Evolutionary conservation across 306 rosid species (phyloP).

Genomic region (Geum urbanum): DNA sequence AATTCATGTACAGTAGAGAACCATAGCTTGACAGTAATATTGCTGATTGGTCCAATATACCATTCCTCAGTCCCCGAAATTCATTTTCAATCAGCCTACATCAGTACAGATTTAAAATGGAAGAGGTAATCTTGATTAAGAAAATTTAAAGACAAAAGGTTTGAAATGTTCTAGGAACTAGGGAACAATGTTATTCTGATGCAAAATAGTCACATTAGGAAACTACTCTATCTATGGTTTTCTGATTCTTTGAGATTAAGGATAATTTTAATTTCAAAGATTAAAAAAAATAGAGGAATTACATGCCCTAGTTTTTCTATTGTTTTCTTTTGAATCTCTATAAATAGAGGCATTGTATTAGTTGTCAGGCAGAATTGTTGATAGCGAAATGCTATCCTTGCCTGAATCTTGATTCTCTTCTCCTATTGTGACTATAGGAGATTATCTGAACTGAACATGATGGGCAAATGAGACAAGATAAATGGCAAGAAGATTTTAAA

Average conservation of each 20-base stretch:
- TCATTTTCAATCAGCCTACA: constrained; percentile 89
- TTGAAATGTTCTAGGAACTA: not conserved
- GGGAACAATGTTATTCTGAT: not conserved
- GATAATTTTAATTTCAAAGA: too few species aligned
- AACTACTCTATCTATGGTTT: too few species aligned
- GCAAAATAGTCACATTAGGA: too few species aligned
- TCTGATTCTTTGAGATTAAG: too few species aligned
- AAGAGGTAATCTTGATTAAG: not conserved
- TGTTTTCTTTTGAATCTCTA: too few species aligned
- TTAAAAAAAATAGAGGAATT: too few species aligned
- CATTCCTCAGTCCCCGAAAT: constrained; percentile 88
- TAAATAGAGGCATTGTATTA: too few species aligned
- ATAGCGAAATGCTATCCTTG: too few species aligned
- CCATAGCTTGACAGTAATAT: constrained; percentile 82
- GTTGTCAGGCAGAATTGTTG: too few species aligned
- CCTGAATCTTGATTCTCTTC: too few species aligned
- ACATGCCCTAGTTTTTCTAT: too few species aligned
- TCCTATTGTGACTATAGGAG: too few species aligned
- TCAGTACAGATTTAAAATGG: not conserved
- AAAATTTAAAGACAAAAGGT: not conserved
- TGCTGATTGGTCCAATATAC: constrained; percentile 97
- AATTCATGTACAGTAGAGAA: constrained; percentile 88
- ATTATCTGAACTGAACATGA: not conserved
- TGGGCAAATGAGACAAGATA: not conserved
- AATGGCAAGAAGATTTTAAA: not conserved